Conservation (phyloP, 2,329 filamentous ascomycete species). For the Microsporum audouinii region DNA sequence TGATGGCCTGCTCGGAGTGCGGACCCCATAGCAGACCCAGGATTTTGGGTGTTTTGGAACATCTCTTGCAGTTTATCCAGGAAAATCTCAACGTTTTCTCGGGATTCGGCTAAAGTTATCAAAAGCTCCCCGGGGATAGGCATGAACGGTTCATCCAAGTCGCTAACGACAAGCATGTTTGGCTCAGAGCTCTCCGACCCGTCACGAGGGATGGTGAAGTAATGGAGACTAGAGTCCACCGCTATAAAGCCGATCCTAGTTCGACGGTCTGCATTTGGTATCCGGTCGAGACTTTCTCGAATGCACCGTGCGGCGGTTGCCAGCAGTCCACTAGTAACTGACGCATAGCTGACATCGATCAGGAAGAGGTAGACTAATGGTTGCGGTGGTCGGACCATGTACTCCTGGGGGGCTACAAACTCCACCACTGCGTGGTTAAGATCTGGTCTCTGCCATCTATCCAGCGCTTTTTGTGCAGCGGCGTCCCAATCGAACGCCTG, state of each 20-base stretch:
- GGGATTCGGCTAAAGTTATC: slow-evolving; percentile 77
- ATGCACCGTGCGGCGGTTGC: slow-evolving; percentile 90
- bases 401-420: slow-evolving; percentile 95
- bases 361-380: slow-evolving; percentile 92
- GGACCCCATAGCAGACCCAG: slow-evolving; percentile 86
- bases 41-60: slow-evolving; percentile 91
- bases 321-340: slow-evolving; percentile 79
- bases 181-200: slow-evolving; percentile 73
- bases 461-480: slow-evolving; percentile 76
- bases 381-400: slow-evolving; percentile 96
- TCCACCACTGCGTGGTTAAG: slow-evolving; percentile 95
- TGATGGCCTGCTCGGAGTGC: slow-evolving; percentile 89
- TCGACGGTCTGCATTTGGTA: slow-evolving; percentile 92
- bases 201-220: slow-evolving; percentile 89
- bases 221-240: slow-evolving; percentile 87
- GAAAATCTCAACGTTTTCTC: slow-evolving; percentile 84
- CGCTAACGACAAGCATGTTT: slow-evolving; percentile 85
- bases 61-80: slow-evolving; percentile 83
- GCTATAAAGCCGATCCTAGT: slow-evolving; percentile 91
- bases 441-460: slow-evolving; percentile 84
- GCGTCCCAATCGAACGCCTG: slow-evolving; percentile 98
- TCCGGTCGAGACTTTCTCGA: slow-evolving; percentile 84
- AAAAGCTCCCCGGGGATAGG: slow-evolving; percentile 86
- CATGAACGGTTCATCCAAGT: slow-evolving; percentile 91
- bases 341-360: slow-evolving; percentile 84